phyloP scores from a whole-genome alignment of 2,329 filamentous ascomycete genomes.

The Fusarium lyarnte region DNA sequence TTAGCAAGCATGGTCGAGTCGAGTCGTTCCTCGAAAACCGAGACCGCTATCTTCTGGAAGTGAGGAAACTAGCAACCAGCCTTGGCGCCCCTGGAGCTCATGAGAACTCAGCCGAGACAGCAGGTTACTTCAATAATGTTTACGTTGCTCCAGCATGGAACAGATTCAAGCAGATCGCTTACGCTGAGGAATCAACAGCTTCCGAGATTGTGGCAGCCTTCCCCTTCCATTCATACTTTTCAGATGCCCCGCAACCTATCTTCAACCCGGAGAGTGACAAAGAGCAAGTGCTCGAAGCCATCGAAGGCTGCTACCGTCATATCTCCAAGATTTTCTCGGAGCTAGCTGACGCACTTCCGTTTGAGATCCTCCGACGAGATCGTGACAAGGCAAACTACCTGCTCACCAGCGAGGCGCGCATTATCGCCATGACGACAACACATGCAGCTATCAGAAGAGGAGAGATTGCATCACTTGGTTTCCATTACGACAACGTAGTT shows the following conservation, averaged over 20 bases:
- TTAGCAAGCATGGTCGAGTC: conserved; percentile 93
- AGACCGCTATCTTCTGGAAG: conserved; percentile 79
- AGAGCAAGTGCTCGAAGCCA: conserved; percentile 77
- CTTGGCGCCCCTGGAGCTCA: conserved; percentile 93
- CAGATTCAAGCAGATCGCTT: conserved; percentile 74
- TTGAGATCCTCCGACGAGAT: conserved; percentile 89
- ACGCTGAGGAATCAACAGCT: conserved; percentile 63
- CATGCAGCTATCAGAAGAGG: conserved; percentile 94
- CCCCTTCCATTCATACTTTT: conserved; percentile 89
- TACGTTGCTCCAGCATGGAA: conserved; percentile 91
- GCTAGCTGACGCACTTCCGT: conserved; percentile 91
- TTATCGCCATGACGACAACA: conserved; percentile 98
- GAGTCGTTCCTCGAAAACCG: conserved; percentile 95
- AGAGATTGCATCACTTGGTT: conserved; percentile 91
- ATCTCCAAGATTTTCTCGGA: conserved; percentile 91
- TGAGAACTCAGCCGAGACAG: conserved; percentile 94
- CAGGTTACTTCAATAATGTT: conserved; percentile 94
- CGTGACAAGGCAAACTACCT: conserved; percentile 97
- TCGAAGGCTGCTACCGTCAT: conserved; percentile 86
- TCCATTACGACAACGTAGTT: conserved; percentile 96
- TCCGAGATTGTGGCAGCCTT: conserved; percentile 77
- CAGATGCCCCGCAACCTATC: conserved; percentile 84
- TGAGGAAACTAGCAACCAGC: conserved; percentile 84
- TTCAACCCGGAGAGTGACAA: conserved; percentile 75
- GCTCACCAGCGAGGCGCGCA: conserved; percentile 92